Evolutionary conservation across 139 green algal genomes (phyloP), one percentile per base, ranked within the genome.

Genomic region (Astrephomene gubernaculifera): DNA sequence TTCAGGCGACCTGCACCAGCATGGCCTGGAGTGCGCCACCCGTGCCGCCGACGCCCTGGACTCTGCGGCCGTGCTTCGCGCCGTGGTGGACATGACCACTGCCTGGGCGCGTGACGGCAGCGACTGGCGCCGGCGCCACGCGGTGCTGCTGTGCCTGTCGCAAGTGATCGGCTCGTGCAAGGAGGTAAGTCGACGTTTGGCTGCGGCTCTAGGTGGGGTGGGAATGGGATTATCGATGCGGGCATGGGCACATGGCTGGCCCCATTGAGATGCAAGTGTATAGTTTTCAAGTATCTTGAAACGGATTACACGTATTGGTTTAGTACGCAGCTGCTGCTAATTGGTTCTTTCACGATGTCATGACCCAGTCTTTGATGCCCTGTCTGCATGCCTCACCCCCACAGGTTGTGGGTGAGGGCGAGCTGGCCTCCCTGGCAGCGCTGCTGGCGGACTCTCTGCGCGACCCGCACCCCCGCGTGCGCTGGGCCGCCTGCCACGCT

Each of bases 131-230:
- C 94, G 97, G 89, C 91, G 98, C 17, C 96, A 99, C 87, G 97
- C 95, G 0, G 93, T 94, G 39, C 94, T 99, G 19, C 96, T 99
- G 81, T 94, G 91, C 86, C 87, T 98, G 31, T 91, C 96, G 8
- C 97, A 99, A 90, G 98, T 99, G 81, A 96, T 97, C 29, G 97
- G 99, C 90, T 96, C 97, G 31, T 99, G 96, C 90, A 87, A 72
- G 33, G 98, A 99, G 93, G 89, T 93, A 63, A 0, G 61, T 54
- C 21, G 31, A 49, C 8, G 33, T 31, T 67, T 14, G 33, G 4
- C 29, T 8, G 14, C 17, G 45, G 29, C 44, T 12, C 1, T 3
- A 2, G 49, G 71, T 41, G 44, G 71, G n/a, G 71, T 6, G 7
- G 29, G 43, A 3, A 10, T 31, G 29, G 24, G 53, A 25, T 38